Percentiles rank a stretch among this genome's conserved stretches.
These are phyloP conservation scores for Neopestalotiopsis sp. DNA, from an alignment of 2,329 filamentous ascomycete species.

Conservation along the genomic window DNA sequence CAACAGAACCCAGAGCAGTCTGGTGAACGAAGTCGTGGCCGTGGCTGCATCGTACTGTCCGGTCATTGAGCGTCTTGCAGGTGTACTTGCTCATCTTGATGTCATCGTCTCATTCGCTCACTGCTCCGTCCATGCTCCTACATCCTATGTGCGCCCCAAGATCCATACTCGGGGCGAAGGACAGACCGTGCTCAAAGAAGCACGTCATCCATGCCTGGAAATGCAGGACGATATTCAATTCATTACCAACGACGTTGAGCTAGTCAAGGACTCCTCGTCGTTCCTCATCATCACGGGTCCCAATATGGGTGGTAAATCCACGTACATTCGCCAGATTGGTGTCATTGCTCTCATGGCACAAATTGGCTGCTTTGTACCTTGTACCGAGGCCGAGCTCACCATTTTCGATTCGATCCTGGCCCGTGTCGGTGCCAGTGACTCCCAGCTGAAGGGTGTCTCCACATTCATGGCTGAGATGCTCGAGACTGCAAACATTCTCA, in stretches of 20 bases:
- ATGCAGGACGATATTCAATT: slow-evolving; percentile 99
- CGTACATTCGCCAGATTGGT: slow-evolving; percentile 96
- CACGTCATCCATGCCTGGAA: slow-evolving; percentile 96
- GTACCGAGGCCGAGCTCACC: slow-evolving; percentile 85
- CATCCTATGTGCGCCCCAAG: slow-evolving; percentile 87
- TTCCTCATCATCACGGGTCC: slow-evolving; percentile 97
- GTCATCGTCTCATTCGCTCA: slow-evolving; percentile 95
- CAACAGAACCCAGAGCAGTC: slow-evolving; percentile 88
- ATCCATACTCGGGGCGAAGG: slow-evolving; percentile 89
- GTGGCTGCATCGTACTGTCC: slow-evolving; percentile 96
- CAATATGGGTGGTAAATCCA: slow-evolving; percentile 99
- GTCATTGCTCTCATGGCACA: slow-evolving; percentile 98
- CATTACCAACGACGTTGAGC: slow-evolving; percentile 94
- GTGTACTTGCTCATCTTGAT: slow-evolving; percentile 89
- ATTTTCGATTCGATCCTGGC: slow-evolving; percentile 98
- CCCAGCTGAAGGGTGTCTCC: slow-evolving; percentile 95
- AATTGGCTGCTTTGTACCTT: slow-evolving; percentile 95
- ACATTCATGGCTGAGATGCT: slow-evolving; percentile 99
- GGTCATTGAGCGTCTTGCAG: slow-evolving; percentile 87
- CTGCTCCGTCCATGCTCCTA: slow-evolving; percentile 89
- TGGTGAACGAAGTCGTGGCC: slow-evolving; percentile 90
- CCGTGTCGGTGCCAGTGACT: slow-evolving; percentile 93
- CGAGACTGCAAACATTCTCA: slow-evolving; percentile 97
- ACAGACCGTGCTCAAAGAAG: slow-evolving; percentile 88
- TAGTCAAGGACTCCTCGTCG: slow-evolving; percentile 78